These are phyloP conservation scores for Gyrodon lividus DNA, from an alignment of 768 basidiomycete species.

Conservation along the genomic window DNA sequence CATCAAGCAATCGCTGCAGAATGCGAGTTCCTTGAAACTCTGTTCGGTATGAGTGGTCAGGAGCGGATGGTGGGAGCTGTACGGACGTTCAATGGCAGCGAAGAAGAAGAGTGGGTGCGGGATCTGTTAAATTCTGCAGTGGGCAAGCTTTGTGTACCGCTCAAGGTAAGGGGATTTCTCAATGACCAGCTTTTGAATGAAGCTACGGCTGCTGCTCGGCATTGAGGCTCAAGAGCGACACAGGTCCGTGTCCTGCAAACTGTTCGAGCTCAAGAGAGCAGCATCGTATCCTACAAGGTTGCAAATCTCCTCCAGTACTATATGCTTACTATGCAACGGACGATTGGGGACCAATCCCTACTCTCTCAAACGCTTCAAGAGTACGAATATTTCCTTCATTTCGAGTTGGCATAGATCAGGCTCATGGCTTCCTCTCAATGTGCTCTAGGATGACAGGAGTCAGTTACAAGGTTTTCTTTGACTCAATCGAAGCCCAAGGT, in stretches of 20 bases:
- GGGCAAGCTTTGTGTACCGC: conserved; percentile 81
- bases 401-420: neutral
- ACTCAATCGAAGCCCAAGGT: conserved; percentile 83
- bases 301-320: conserved; percentile 97
- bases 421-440: neutral
- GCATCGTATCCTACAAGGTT: conserved; percentile 88
- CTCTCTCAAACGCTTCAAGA: conserved; percentile 77
- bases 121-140: conserved; percentile 81
- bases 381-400: conserved; percentile 41
- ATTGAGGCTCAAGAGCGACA: neutral
- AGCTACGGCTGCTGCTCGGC: neutral
- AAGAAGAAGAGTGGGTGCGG: conserved; percentile 77
- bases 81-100: conserved; percentile 49
- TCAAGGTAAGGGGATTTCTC: conserved; percentile 56
- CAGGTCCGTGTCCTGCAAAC: conserved; percentile 92
- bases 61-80: conserved; percentile 74
- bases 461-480: conserved; percentile 84
- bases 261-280: conserved; percentile 89
- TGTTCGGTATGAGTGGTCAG: conserved; percentile 65
- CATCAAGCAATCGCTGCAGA: conserved; percentile 96
- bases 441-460: conserved; percentile 68
- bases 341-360: conserved; percentile 81
- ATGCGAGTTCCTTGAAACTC: conserved; percentile 85
- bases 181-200: neutral
- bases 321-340: conserved; percentile 86